Percentiles rank a stretch among this genome's conserved stretches.
Evolutionary conservation across 805 yeast species (phyloP).

Genomic region (Helenozyma rhizophorensis): DNA sequence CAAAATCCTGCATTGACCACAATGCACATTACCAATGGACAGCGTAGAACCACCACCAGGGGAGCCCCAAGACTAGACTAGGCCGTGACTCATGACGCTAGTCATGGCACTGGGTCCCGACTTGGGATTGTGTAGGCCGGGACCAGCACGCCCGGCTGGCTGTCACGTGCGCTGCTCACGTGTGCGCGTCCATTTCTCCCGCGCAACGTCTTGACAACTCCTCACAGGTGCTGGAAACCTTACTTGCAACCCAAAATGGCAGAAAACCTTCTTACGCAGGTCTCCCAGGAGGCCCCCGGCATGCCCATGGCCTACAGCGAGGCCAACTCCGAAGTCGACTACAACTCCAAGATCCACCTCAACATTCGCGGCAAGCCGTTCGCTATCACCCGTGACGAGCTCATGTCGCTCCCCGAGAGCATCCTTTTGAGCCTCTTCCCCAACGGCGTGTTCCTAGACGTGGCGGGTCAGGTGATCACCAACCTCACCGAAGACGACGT

Average conservation of each 20-base stretch:
- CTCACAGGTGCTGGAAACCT: constrained; percentile 23
- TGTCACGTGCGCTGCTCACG: background rate
- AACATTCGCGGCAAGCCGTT: constrained; percentile 73
- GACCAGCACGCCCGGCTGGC: no score
- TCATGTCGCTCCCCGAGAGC: constrained; percentile 89
- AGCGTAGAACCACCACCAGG: no score
- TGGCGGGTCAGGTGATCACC: constrained; percentile 69
- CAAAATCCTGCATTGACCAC: no score
- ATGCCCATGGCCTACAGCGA: constrained; percentile 20
- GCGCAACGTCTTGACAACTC: no score
- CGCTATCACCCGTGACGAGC: constrained; percentile 78
- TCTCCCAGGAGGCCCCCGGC: constrained; percentile 39
- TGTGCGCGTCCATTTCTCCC: constrained; percentile 4
- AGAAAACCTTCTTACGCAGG: constrained; percentile 68
- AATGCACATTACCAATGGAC: no score
- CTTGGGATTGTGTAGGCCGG: no score
- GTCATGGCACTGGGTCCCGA: no score
- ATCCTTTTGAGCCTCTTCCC: constrained; percentile 83
- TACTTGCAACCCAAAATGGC: constrained; percentile 29
- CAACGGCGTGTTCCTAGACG: constrained; percentile 81
- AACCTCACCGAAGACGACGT: constrained; percentile 76
- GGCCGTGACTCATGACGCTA: no score
- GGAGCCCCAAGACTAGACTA: no score
- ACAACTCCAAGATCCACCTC: constrained; percentile 66
- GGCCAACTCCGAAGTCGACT: constrained; percentile 39